Evolutionary conservation across 164 flowering plant species (phyloP).

Genomic region (Warburgia ugandensis): DNA sequence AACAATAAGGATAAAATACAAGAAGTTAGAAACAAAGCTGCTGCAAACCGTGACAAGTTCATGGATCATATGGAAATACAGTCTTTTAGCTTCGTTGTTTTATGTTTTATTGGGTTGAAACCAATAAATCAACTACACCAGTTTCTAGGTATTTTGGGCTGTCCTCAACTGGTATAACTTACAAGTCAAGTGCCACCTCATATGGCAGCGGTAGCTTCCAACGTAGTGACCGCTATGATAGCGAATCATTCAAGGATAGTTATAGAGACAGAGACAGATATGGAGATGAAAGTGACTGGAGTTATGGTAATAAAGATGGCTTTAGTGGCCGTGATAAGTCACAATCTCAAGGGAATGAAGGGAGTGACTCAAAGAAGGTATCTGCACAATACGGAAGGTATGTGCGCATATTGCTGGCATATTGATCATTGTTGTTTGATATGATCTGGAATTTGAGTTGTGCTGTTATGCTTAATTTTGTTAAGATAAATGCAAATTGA

Average conservation of each 20-base stretch:
- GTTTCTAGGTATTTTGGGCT: slow-evolving; percentile 89
- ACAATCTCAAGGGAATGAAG: slow-evolving; percentile 25
- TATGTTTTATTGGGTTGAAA: neutral
- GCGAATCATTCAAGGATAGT: slow-evolving; percentile 38
- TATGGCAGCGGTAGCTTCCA: slow-evolving; percentile 43
- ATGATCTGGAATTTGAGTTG: too few relatives aligned
- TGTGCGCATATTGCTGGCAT: too few relatives aligned
- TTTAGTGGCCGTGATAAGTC: too few relatives aligned
- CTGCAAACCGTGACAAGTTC: slow-evolving; percentile 89
- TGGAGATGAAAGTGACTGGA: slow-evolving; percentile 27
- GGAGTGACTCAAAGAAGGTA: slow-evolving; percentile 26
- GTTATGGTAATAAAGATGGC: slow-evolving; percentile 32
- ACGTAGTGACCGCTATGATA: slow-evolving; percentile 45
- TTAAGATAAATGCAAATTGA: too few relatives aligned
- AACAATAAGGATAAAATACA: slow-evolving; percentile 83
- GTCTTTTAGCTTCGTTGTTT: too few relatives aligned
- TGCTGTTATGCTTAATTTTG: too few relatives aligned
- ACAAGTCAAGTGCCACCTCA: slow-evolving; percentile 66
- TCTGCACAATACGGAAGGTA: too few relatives aligned
- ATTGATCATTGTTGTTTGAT: too few relatives aligned
- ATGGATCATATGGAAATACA: too few relatives aligned
- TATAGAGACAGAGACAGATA: slow-evolving; percentile 34
- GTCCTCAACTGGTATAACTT: slow-evolving; percentile 74
- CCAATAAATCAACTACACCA: neutral
- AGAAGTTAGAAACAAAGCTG: slow-evolving; percentile 83